Percentiles rank a stretch among this genome's conserved stretches.
Conservation (phyloP, 352 stramenopile genomes). For the Globisporangium apiculatum region DNA sequence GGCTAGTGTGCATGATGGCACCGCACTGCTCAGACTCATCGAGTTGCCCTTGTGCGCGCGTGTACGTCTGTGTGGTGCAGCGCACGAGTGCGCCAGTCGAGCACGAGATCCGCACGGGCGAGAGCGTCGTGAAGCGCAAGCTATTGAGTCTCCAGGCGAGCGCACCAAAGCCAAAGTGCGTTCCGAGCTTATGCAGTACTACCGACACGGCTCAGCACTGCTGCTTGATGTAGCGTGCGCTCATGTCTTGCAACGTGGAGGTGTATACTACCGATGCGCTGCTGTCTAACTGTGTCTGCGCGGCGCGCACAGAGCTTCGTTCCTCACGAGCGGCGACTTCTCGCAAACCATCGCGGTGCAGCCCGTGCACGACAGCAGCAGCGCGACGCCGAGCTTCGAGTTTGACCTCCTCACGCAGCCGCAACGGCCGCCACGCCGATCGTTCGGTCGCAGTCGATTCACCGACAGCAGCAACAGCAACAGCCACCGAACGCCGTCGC, state of each 20-base stretch:
- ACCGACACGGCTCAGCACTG: neutral
- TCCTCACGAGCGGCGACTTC: conserved; percentile 32
- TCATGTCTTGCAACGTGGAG: too few species aligned
- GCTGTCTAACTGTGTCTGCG: neutral
- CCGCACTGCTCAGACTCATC: too few species aligned
- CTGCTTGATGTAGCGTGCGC: neutral
- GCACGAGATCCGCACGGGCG: conserved; percentile 46
- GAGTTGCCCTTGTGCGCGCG: too few species aligned
- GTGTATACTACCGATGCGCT: too few species aligned
- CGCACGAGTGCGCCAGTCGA: conserved; percentile 9
- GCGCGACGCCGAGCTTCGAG: conserved; percentile 20
- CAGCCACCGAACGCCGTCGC: neutral
- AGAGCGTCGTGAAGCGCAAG: conserved; percentile 46
- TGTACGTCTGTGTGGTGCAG: conserved; percentile 4
- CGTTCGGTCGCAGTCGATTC: neutral
- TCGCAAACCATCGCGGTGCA: conserved; percentile 31
- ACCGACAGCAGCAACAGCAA: conserved; percentile 1
- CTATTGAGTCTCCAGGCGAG: conserved; percentile 11
- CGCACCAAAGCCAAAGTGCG: conserved; percentile 19
- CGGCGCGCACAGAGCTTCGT: conserved; percentile 20
- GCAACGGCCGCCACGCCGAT: neutral
- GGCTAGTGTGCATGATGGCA: too few species aligned
- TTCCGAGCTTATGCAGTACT: neutral
- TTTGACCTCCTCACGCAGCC: conserved; percentile 16
- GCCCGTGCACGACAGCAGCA: conserved; percentile 21